Conservation (phyloP, 208 protist species). For the Leptomonas seymouri region DNA sequence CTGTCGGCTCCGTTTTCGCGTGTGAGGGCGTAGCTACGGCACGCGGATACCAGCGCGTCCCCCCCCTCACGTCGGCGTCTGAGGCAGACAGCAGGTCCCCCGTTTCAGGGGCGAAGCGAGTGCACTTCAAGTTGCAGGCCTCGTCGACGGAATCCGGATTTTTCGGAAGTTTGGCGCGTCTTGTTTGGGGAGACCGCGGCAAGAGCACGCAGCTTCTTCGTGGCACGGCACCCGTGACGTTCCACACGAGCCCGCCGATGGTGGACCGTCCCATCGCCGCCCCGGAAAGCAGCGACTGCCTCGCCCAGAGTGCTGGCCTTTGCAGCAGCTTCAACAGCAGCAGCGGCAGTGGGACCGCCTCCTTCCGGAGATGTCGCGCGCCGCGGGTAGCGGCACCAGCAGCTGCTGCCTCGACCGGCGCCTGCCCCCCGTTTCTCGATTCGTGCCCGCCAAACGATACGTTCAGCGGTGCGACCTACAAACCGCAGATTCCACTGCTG, state of each 20-base stretch:
- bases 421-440: neutral
- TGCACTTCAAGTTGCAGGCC: slow-evolving; percentile 14
- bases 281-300: neutral
- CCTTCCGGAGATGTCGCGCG: no score
- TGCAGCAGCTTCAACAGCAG: neutral
- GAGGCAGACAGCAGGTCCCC: slow-evolving; percentile 5
- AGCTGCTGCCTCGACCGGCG: neutral
- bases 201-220: neutral
- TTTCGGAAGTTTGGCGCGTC: neutral
- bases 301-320: neutral
- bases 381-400: no score
- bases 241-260: slow-evolving; percentile 11
- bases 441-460: neutral
- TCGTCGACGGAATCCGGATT: neutral
- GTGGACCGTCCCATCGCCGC: neutral
- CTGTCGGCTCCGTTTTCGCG: neutral
- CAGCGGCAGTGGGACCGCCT: neutral
- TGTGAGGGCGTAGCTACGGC: neutral
- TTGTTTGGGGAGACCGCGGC: neutral
- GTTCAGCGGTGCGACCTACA: slow-evolving; percentile 17
- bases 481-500: slow-evolving; percentile 25
- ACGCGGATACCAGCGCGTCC: neutral
- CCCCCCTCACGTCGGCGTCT: neutral
- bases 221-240: neutral
- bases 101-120: neutral